A percentile compares a stretch with the other conserved stretches of the same genome.
Evolutionary conservation across 768 basidiomycete genomes (phyloP).

Genomic region (Mycena venus): DNA sequence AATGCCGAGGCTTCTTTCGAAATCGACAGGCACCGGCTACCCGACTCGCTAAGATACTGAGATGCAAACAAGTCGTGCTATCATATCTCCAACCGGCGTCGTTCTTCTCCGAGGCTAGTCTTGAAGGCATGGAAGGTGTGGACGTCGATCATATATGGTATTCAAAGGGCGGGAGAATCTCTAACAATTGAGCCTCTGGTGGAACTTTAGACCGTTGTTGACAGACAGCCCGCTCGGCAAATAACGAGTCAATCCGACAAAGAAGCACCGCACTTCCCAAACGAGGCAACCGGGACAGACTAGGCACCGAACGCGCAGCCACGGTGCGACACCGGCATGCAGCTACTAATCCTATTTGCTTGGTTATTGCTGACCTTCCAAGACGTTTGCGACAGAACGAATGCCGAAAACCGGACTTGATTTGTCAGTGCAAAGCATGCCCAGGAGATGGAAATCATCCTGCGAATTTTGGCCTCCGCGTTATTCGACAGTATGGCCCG

Average conservation of each 20-base stretch:
- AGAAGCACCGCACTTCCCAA: not conserved
- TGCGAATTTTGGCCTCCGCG: too few species aligned
- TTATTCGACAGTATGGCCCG: not conserved
- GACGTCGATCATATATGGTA: not conserved
- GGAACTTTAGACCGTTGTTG: not conserved
- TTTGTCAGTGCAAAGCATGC: not conserved
- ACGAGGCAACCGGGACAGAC: slow-evolving; percentile 7
- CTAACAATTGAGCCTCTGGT: not conserved
- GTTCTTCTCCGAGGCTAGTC: not conserved
- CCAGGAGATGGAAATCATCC: too few species aligned
- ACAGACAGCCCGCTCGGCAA: slow-evolving; percentile 4
- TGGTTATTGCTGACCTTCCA: not conserved
- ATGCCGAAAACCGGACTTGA: slow-evolving; percentile 1
- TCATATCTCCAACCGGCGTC: not conserved
- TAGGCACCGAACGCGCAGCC: not conserved
- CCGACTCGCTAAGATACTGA: too few species aligned
- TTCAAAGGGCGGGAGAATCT: slow-evolving; percentile 1
- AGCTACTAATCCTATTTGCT: too few species aligned
- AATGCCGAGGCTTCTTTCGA: too few species aligned
- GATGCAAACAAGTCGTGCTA: not conserved
- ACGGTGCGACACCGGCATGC: not conserved
- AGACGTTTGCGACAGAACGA: slow-evolving; percentile 4
- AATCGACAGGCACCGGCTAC: too few species aligned
- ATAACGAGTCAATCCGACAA: too few species aligned
- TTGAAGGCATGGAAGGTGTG: slow-evolving; percentile 1